These are phyloP conservation scores for Fraxinus ornus DNA, from an alignment of 305 asterid genomes.

Conservation along the genomic window DNA sequence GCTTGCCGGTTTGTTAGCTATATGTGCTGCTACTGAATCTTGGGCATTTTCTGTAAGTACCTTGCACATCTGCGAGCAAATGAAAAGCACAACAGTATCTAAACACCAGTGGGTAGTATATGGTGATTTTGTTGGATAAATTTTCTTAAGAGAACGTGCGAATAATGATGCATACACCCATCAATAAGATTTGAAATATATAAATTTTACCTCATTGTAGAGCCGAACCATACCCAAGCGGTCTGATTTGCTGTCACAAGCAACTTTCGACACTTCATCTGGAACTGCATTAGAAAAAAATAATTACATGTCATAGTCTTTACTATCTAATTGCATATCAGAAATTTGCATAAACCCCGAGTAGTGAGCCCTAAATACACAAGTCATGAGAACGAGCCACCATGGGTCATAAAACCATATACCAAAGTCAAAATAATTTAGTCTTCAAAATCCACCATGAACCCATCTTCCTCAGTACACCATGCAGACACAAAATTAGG, in stretches of 20 bases:
- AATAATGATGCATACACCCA: not conserved
- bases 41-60: slow-evolving; percentile 43
- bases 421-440: not conserved
- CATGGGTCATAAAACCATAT: not conserved
- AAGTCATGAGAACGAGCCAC: not conserved
- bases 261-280: slow-evolving; percentile 52
- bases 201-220: slow-evolving; percentile 63
- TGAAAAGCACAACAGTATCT: not conserved
- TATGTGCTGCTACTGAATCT: slow-evolving; percentile 43
- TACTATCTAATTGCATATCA: not conserved
- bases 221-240: slow-evolving; percentile 64
- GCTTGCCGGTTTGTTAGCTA: slow-evolving; percentile 35
- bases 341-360: not conserved
- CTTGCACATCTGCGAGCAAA: slow-evolving; percentile 54
- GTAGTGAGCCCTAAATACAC: not conserved
- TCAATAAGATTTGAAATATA: not conserved
- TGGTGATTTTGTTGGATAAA: not conserved
- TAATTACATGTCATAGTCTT: not conserved
- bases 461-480: slow-evolving; percentile 5
- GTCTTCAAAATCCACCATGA: not conserved
- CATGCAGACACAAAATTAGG: not conserved
- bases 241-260: slow-evolving; percentile 55
- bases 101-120: not conserved
- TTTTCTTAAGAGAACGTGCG: not conserved
- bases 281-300: slow-evolving; percentile 51